Evolutionary conservation across 495 filamentous ascomycete species (phyloP), one percentile per base, ranked within the genome.

Genomic region (Hypoxylon fuscum): DNA sequence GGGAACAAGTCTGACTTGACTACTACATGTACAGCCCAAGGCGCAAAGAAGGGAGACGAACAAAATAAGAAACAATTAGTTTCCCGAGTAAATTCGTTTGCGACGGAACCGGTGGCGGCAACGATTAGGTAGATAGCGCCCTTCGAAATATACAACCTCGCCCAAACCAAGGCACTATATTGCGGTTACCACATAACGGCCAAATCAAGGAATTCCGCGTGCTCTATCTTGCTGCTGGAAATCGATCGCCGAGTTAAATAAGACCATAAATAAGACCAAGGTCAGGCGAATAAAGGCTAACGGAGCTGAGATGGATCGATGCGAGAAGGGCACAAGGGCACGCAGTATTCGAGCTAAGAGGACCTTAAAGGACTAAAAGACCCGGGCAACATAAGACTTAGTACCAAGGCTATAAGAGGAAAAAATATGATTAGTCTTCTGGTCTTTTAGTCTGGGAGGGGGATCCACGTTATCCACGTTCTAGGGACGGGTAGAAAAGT

Each of bases 141-240:
- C 42, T 67, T 67, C 58, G 49, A 63, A 62, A 62, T 52, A 48
- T 50, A 42, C 64, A 37, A 59, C 59, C 53, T 63, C 35, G 27
- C 44, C 64, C 54, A 45, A 51, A 27, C 52, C 29, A 58, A 41
- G 38, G 54, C 37, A 54, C 8, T 44, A 34, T 57, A 43, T 21
- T 47, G 31, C 34, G 44, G 48, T 29, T 55, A 59, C 59, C 64
- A 55, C 64, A 68, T 63, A 42, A 58, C 57, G 52, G 41, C 42
- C 54, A 67, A 62, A 63, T 50, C 58, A 62, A 54, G 53, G 48
- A 59, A 63, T 42, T 40, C 32, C 50, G 44, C 44, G 44, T 45
- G 46, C 40, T 44, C 56, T 61, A 54, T 56, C 50, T 54, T 49
- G 54, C 14, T 50, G n/a, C n/a, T n/a, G n/a, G 31, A 32, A 43